Evolutionary conservation across 352 stramenopile species (phyloP), one percentile per base, ranked within the genome.

Genomic region (Pythium rhizo-oryzae): DNA sequence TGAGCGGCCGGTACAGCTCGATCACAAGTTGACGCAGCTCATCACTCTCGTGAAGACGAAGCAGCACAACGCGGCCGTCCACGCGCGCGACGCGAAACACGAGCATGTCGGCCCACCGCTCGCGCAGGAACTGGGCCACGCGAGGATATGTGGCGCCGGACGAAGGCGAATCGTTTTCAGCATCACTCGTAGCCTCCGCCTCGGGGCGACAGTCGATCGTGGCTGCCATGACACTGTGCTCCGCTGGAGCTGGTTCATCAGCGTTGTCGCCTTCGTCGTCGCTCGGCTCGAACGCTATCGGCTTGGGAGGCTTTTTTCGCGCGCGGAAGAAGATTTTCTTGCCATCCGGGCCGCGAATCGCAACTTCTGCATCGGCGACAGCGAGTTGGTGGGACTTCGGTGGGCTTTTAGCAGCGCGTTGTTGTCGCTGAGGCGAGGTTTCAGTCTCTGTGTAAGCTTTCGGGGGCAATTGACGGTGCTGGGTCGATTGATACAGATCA

Each of bases 301-400:
- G 37, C 5, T 30, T 51, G 7, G 33, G 8, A 3, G 30, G 0
- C 35, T 50, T 59, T 24, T 44, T 21, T 25, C 71, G 59, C 30
- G 68, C 62, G 50, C 78, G 80, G 59, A 82, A 85, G 47, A 71
- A 80, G 49, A 82, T 80, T 24, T 62, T 73, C 56, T 75, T 78
- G 13, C 78, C 78, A 39, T 86, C 76, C 9, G 62, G 62, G 2
- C 67, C 71, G 21, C 59, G 57, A 25, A 84, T 72, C 30, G 69
- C 54, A 5, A 86, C 25, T 16, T 86, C 73, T 0, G 78, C 72
- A 19, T 84, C 76, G 23, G 1, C 35, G 13, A 67, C 59, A 0
- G 12, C 16, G 12, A 16, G 11, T 11, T 4, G 5, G 7, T 6
- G n/a, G 7, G 16, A 13, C 2, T 24, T 23, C 18, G n/a, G 15